Evolutionary conservation across 805 yeast species (phyloP), one percentile per base, ranked within the genome.

Genomic region (Saturnispora mendoncae): DNA sequence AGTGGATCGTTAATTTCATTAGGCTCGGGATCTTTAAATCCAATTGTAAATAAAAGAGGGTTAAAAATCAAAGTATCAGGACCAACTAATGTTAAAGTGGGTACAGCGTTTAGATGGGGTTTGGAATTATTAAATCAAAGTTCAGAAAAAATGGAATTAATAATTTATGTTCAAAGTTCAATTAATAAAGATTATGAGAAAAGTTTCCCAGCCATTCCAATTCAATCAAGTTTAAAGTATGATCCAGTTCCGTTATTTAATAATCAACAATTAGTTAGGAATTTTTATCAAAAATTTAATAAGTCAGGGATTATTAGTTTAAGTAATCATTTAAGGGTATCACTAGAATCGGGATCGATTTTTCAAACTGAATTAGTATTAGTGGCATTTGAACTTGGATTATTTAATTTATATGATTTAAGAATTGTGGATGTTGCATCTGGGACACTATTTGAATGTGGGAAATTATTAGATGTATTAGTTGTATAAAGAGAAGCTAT

Each of bases 371-470:
- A 73, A 39, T 60, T 84, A 21, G 66, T 65, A 38, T 56, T 84
- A 29, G 61, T 80, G 36, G 87, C 85, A 0, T 60, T 82, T 12
- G 71, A 76, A 32, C 67, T 68, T 48, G 94, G 94, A 0, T 68
- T 79, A 6, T 78, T 71, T 54, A 72, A 74, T 33, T 59, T 84
- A 17, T 76, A 72, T 41, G 86, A 84, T 2, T 68, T 81, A n/a
- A 72, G 72, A 43, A 65, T 84, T 12, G 68, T 78, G 36, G 94
- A 84, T 52, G 62, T 76, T 9, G 52, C 56, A 28, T 69, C 77
- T 15, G 85, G 88, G 3, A 88, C 82, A 43, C 71, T 76, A 2
- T 68, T 78, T 47, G 87, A 78, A 46, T 79, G 84, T 54, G 87
- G 86, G 1, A 71, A 74, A 44, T 61, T 83, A 40, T 64, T 84